Evolutionary conservation across 2,329 filamentous ascomycete genomes (phyloP).

Genomic region (Colletotrichum melonis): DNA sequence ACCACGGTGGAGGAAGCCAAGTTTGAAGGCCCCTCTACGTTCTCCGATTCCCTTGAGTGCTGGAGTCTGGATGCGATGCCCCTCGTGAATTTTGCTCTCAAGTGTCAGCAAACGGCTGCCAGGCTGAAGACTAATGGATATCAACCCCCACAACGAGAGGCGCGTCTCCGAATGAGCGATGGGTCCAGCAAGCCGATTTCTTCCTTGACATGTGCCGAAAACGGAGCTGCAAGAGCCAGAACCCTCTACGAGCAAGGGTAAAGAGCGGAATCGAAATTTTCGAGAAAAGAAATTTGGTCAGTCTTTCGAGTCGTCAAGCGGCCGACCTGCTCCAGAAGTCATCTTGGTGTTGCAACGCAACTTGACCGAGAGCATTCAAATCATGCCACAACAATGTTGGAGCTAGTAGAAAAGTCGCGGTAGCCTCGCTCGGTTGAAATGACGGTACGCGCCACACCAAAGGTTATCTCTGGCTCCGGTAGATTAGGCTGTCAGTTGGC

Average conservation of each 20-base stretch:
- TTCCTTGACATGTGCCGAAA: conserved; percentile 32
- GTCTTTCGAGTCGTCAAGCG: neutral
- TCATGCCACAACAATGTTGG: conserved; percentile 1
- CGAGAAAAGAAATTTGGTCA: neutral
- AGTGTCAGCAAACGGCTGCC: conserved; percentile 27
- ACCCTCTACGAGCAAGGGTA: neutral
- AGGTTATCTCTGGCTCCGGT: conserved; percentile 1
- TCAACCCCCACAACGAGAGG: conserved; percentile 12
- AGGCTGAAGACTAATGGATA: conserved; percentile 25
- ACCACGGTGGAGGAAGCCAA: conserved; percentile 26
- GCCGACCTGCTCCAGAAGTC: neutral
- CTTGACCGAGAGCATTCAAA: neutral
- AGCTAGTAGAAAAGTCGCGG: neutral
- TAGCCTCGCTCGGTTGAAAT: neutral
- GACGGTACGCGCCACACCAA: conserved; percentile 8
- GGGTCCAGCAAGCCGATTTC: conserved; percentile 18
- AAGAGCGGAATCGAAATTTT: neutral
- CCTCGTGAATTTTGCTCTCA: conserved; percentile 15
- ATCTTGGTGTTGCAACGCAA: neutral
- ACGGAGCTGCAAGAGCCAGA: conserved; percentile 24
- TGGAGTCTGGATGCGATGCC: neutral
- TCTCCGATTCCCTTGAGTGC: conserved; percentile 1
- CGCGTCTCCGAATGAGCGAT: conserved; percentile 22
- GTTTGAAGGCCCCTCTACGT: conserved; percentile 4
- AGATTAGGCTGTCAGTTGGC: conserved; percentile 2